phyloP scores from a whole-genome alignment of 805 yeast genomes.

The Kuraishia molischiana region DNA sequence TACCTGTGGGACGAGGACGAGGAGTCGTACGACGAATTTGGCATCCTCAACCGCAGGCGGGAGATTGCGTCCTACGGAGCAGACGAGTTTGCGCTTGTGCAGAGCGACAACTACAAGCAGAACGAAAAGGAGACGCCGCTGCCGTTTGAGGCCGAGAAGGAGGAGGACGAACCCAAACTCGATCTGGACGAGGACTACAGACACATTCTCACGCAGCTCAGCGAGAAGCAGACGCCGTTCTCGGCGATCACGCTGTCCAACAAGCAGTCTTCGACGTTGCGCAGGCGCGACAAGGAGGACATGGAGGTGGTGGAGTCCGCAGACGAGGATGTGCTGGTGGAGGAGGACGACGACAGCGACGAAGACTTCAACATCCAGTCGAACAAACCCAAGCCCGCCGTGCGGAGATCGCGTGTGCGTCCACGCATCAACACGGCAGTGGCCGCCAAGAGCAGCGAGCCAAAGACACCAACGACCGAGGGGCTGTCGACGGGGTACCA shows the following conservation, averaged over 20 bases:
- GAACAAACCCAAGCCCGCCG: not conserved
- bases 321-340: constrained; percentile 6
- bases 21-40: constrained; percentile 88
- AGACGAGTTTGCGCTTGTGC: constrained; percentile 76
- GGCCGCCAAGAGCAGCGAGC: too few species aligned
- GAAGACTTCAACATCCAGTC: not conserved
- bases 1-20: constrained; percentile 90
- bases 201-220: constrained; percentile 7
- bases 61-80: constrained; percentile 62
- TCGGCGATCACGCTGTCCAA: constrained; percentile 11
- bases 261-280: not conserved
- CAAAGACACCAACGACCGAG: not conserved
- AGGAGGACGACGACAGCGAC: constrained; percentile 1
- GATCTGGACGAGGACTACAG: not conserved
- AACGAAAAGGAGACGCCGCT: constrained; percentile 50
- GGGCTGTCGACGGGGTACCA: constrained; percentile 45
- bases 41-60: constrained; percentile 67
- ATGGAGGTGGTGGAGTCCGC: constrained; percentile 8
- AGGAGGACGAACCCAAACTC: not conserved
- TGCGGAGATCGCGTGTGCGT: too few species aligned
- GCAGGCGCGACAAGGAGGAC: not conserved
- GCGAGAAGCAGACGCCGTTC: constrained; percentile 11
- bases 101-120: constrained; percentile 28
- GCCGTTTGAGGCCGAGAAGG: constrained; percentile 20
- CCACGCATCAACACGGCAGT: too few species aligned